phyloP scores from a whole-genome alignment of 768 basidiomycete species.

The Pleurotus cornucopiae region DNA sequence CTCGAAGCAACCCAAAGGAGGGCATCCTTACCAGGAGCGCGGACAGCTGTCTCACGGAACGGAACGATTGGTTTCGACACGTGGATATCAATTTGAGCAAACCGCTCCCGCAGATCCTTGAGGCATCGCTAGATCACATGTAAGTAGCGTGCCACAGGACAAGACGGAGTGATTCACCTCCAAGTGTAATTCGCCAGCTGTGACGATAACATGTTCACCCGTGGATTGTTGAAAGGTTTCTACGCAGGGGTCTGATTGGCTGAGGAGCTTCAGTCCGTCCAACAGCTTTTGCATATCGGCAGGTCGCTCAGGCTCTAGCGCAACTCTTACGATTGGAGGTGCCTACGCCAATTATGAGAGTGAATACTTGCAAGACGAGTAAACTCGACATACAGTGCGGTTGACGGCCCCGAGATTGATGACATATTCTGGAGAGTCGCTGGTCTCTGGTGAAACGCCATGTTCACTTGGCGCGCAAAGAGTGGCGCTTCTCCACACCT shows the following conservation, averaged over 20 bases:
- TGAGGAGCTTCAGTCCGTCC: conserved; percentile 80
- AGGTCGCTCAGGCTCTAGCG: conserved; percentile 79
- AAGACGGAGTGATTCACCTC: conserved; percentile 52
- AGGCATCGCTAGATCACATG: conserved; percentile 69
- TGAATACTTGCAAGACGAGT: conserved; percentile 1
- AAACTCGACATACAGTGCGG: conserved; percentile 46
- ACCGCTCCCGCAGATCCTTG: conserved; percentile 93
- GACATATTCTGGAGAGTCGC: conserved; percentile 45
- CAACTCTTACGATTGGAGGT: conserved; percentile 92
- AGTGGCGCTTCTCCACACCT: conserved; percentile 88
- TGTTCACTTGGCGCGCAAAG: conserved; percentile 63
- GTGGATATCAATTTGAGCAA: conserved; percentile 90
- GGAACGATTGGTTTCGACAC: conserved; percentile 96
- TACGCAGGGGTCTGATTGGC: conserved; percentile 95
- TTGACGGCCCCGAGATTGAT: conserved; percentile 77
- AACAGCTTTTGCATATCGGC: conserved; percentile 89
- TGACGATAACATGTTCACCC: conserved; percentile 94
- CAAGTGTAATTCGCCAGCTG: conserved; percentile 92
- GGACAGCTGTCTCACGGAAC: conserved; percentile 92
- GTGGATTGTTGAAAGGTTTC: conserved; percentile 97
- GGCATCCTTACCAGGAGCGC: conserved; percentile 54
- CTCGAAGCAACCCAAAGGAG: not conserved
- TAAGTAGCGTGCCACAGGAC: not conserved
- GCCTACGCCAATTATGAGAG: conserved; percentile 36
- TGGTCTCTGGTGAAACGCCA: conserved; percentile 32